A percentile compares a stretch with the other conserved stretches of the same genome.
Evolutionary conservation across 352 stramenopile genomes (phyloP).

Genomic region (Phytophthora nicotianae): DNA sequence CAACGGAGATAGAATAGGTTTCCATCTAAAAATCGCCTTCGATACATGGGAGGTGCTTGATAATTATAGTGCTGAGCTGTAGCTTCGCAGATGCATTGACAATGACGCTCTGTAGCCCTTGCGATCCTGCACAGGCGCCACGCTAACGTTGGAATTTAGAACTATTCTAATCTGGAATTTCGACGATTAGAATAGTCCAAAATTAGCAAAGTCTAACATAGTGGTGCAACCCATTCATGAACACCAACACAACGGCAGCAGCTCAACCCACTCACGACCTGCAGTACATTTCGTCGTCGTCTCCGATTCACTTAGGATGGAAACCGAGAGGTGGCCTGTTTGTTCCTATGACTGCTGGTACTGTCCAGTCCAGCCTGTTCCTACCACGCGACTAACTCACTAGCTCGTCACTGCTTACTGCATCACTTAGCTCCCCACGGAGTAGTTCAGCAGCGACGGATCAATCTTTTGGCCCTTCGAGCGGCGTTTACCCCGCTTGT

Average conservation of each 20-base stretch:
- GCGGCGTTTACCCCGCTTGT: conserved; percentile 65
- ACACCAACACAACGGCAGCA: too few species aligned
- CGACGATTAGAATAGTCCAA: too few species aligned
- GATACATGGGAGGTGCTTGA: background rate
- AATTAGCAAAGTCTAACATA: too few species aligned
- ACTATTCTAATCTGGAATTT: too few species aligned
- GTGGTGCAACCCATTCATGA: too few species aligned
- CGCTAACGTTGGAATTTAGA: too few species aligned
- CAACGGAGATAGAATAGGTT: conserved; percentile 28
- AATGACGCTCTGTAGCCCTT: too few species aligned
- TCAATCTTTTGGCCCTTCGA: conserved; percentile 77
- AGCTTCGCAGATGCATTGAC: conserved; percentile 15
- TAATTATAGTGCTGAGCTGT: conserved; percentile 28
- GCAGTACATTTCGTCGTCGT: background rate
- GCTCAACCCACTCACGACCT: too few species aligned
- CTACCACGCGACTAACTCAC: conserved; percentile 27
- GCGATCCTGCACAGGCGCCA: too few species aligned
- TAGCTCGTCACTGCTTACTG: conserved; percentile 29
- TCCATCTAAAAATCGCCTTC: conserved; percentile 17
- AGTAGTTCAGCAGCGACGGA: conserved; percentile 77
- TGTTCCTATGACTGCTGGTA: conserved; percentile 18
- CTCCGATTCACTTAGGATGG: too few species aligned
- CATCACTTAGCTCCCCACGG: conserved; percentile 45
- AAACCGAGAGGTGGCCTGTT: conserved; percentile 1
- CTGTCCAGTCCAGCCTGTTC: conserved; percentile 8